A percentile compares a stretch with the other conserved stretches of the same genome.
phyloP scores from a whole-genome alignment of 768 basidiomycete genomes.

The Auricularia cornea region DNA sequence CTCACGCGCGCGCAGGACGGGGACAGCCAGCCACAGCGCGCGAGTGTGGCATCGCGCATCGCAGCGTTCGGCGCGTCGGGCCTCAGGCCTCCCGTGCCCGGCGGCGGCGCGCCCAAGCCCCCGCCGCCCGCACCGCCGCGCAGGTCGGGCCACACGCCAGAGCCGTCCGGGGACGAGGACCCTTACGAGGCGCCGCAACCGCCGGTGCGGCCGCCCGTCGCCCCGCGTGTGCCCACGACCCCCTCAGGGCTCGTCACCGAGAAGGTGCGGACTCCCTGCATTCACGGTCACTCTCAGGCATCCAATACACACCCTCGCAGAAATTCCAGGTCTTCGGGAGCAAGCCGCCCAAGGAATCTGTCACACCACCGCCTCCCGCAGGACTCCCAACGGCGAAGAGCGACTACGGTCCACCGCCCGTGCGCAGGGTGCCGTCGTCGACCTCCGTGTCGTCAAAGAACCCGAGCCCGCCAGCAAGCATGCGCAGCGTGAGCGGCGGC shows the following conservation, averaged over 20 bases:
- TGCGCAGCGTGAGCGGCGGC: constrained; percentile 19
- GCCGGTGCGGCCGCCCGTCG: constrained; percentile 7
- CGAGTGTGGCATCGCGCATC: background rate
- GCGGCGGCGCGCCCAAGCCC: background rate
- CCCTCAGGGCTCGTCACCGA: constrained; percentile 11
- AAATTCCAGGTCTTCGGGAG: background rate
- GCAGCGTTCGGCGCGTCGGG: background rate
- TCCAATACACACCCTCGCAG: no score
- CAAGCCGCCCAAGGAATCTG: background rate
- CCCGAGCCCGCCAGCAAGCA: constrained; percentile 21
- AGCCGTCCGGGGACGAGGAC: constrained; percentile 11
- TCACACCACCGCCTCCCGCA: constrained; percentile 26
- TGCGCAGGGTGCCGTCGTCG: constrained; percentile 26
- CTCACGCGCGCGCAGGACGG: no score
- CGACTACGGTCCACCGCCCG: constrained; percentile 46
- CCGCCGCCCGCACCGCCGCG: constrained; percentile 20
- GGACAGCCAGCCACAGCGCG: constrained; percentile 1
- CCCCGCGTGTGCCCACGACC: constrained; percentile 1
- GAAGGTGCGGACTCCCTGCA: constrained; percentile 13
- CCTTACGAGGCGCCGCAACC: constrained; percentile 4
- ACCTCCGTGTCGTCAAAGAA: constrained; percentile 11
- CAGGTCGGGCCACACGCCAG: background rate
- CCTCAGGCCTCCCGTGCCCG: background rate
- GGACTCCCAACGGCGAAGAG: constrained; percentile 37
- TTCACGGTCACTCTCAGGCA: no score